Evolutionary conservation across 2,329 filamentous ascomycete genomes (phyloP).

Genomic region (Colletotrichum shisoi): DNA sequence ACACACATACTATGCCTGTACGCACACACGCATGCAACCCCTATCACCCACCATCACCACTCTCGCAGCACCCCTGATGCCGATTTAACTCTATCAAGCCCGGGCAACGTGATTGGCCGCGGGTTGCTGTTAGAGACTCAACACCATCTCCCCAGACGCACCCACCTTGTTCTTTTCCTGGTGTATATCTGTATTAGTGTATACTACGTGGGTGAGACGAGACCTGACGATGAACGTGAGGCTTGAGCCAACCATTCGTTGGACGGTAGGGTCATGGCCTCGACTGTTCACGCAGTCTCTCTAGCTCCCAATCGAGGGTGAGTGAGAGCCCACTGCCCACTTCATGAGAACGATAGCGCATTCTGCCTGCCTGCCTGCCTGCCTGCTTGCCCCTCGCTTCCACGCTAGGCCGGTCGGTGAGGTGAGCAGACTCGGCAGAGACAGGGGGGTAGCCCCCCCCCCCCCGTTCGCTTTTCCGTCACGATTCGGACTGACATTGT

Average conservation of each 20-base stretch:
- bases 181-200: not conserved
- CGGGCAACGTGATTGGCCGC: slow-evolving; percentile 12
- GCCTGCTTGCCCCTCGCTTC: slow-evolving; percentile 20
- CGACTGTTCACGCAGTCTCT: not conserved
- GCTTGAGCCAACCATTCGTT: not conserved
- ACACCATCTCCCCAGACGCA: slow-evolving; percentile 19
- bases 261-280: slow-evolving; percentile 10
- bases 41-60: slow-evolving; percentile 10
- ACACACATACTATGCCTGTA: no score
- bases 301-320: not conserved
- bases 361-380: no score
- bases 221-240: not conserved
- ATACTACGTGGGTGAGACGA: not conserved
- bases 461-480: slow-evolving; percentile 7
- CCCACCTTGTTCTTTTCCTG: not conserved
- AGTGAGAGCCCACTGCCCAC: slow-evolving; percentile 32
- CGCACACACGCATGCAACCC: not conserved
- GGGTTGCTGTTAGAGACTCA: slow-evolving; percentile 3
- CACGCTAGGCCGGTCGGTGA: slow-evolving; percentile 30
- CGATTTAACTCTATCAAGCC: slow-evolving; percentile 24
- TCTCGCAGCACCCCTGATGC: slow-evolving; percentile 23
- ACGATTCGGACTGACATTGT: not conserved
- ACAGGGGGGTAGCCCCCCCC: slow-evolving; percentile 13
- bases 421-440: slow-evolving; percentile 8
- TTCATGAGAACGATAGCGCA: slow-evolving; percentile 6